Conservation (phyloP, 2,329 filamentous ascomycete genomes). For the Fusarium ambrosium region DNA sequence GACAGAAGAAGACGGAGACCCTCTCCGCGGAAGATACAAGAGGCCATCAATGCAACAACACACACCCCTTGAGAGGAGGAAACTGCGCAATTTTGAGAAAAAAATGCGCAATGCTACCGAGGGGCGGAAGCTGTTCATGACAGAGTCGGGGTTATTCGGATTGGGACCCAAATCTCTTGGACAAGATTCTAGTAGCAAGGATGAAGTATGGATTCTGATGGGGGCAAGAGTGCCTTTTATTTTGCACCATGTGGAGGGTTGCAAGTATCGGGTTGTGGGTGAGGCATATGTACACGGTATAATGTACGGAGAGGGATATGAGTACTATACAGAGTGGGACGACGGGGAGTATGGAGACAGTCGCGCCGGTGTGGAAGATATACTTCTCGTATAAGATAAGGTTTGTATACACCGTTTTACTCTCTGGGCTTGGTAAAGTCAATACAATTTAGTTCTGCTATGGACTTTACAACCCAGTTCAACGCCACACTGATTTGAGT, state of each 20-base stretch:
- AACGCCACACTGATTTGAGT: too few species aligned
- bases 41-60: background rate
- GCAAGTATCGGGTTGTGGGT: constrained; percentile 5
- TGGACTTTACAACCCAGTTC: too few species aligned
- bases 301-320: constrained; percentile 5
- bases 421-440: too few species aligned
- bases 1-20: background rate
- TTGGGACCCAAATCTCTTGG: background rate
- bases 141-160: background rate
- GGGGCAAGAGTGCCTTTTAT: constrained; percentile 2
- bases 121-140: background rate
- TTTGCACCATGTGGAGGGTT: background rate
- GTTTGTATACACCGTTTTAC: background rate
- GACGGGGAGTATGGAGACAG: background rate
- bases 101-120: background rate
- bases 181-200: background rate
- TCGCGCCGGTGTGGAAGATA: background rate
- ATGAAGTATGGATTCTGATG: background rate
- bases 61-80: background rate
- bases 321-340: background rate
- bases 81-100: constrained; percentile 1
- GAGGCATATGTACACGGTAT: constrained; percentile 15
- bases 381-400: background rate
- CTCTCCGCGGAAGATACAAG: background rate
- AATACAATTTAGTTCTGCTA: too few species aligned